Percentiles rank a stretch among this genome's conserved stretches.
Evolutionary conservation across 2,329 filamentous ascomycete genomes (phyloP).

Genomic region (Tolypocladium endophyticum): DNA sequence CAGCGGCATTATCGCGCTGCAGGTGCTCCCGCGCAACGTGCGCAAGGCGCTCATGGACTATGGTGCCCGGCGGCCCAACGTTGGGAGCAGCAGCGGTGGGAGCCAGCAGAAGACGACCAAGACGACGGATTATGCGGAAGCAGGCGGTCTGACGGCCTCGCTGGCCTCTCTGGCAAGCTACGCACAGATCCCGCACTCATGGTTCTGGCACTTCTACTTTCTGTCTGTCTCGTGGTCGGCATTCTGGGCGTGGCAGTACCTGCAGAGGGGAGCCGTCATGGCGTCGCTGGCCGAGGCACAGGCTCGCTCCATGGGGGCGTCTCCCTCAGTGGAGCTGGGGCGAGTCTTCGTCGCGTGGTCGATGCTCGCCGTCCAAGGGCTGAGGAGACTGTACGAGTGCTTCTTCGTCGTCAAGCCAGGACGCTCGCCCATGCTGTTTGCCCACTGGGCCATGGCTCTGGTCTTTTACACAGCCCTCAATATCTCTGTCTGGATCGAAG

Average conservation of each 20-base stretch:
- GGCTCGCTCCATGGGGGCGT: slow-evolving; percentile 4
- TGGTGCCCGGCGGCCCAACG: slow-evolving; percentile 30
- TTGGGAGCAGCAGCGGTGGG: background rate
- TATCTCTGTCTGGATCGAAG: slow-evolving; percentile 77
- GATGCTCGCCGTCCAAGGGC: slow-evolving; percentile 66
- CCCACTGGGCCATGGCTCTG: slow-evolving; percentile 72
- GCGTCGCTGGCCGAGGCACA: slow-evolving; percentile 31
- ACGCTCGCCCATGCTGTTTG: slow-evolving; percentile 71
- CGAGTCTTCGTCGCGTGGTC: slow-evolving; percentile 59
- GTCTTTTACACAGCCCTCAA: slow-evolving; percentile 66
- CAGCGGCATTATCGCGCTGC: slow-evolving; percentile 28
- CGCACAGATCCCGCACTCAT: slow-evolving; percentile 68
- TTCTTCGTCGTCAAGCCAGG: slow-evolving; percentile 48
- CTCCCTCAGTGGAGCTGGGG: slow-evolving; percentile 38
- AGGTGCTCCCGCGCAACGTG: slow-evolving; percentile 32
- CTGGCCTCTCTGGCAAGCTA: slow-evolving; percentile 15
- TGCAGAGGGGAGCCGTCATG: slow-evolving; percentile 43
- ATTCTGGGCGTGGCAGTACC: slow-evolving; percentile 63
- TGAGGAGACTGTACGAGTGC: slow-evolving; percentile 68
- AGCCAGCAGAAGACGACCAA: slow-evolving; percentile 3
- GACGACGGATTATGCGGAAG: background rate
- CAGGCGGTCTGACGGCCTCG: background rate
- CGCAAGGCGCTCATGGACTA: slow-evolving; percentile 37
- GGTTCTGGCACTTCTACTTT: slow-evolving; percentile 84
- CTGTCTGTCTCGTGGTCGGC: slow-evolving; percentile 57